A percentile compares a stretch with the other conserved stretches of the same genome.
Conservation (phyloP, 2,329 filamentous ascomycete genomes). For the Peltaster fructicola region DNA sequence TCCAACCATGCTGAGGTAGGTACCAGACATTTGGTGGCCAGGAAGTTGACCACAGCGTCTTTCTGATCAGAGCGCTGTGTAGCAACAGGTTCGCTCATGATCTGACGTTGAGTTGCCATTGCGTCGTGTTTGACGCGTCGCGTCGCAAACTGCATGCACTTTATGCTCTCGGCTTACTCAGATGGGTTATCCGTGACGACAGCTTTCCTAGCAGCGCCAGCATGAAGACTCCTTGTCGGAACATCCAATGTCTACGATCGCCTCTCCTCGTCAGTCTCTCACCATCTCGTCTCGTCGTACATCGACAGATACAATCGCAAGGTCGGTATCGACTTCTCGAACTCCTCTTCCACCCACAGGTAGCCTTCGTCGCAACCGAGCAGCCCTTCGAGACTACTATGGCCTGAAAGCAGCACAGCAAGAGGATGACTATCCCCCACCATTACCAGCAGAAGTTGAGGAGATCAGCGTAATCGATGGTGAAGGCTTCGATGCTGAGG, state of each 20-base stretch:
- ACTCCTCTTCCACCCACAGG: conserved; percentile 13
- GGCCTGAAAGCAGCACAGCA: conserved; percentile 44
- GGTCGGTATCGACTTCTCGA: conserved; percentile 23
- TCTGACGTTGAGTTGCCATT: conserved; percentile 3
- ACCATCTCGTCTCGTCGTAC: conserved; percentile 53
- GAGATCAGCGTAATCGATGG: conserved; percentile 65
- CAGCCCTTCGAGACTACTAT: conserved; percentile 86
- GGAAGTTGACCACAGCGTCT: conserved; percentile 6
- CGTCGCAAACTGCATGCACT: too few species aligned
- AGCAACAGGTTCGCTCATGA: too few species aligned
- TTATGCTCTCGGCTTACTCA: too few species aligned
- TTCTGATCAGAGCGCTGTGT: conserved; percentile 2
- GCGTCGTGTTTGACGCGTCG: too few species aligned
- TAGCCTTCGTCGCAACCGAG: conserved; percentile 50
- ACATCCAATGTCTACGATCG: conserved; percentile 43
- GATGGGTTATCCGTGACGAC: too few species aligned
- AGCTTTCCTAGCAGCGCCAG: too few species aligned
- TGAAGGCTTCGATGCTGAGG: conserved; percentile 52
- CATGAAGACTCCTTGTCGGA: too few species aligned
- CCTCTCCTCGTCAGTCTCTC: conserved; percentile 41
- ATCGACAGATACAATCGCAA: conserved; percentile 37
- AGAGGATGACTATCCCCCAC: conserved; percentile 12
- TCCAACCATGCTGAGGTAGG: conserved; percentile 46
- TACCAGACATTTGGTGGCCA: conserved; percentile 23
- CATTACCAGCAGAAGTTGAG: conserved; percentile 38